Evolutionary conservation across 2,329 filamentous ascomycete genomes (phyloP), one percentile per base, ranked within the genome.

Genomic region (Didymellaceae sp.): DNA sequence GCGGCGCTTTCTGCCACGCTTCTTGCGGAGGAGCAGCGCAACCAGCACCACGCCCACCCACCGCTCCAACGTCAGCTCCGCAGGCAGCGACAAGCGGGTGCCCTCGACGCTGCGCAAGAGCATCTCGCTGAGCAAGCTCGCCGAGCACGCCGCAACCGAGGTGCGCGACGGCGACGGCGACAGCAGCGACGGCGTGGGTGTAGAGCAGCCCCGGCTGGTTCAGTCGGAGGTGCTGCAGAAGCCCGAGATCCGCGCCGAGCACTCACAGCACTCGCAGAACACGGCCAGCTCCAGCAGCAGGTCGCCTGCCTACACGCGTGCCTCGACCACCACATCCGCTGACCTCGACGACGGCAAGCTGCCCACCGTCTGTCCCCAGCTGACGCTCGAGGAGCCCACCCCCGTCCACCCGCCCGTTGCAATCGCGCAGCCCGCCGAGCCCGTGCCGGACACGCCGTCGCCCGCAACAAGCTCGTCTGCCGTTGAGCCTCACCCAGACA

Each of bases 341-440:
- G 45, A 35, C 32, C 16, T n/a, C 11, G n/a, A 16, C 30, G 30
- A 43, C 17, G 20, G 28, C 40, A 18, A 39, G 31, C n/a, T 14
- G 24, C 31, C 37, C 31, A 10, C 17, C 16, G 37, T 11, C 37
- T 48, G 45, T n/a, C 45, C 45, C 31, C 30, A 41, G 17, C 47
- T 73, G 49, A 68, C 62, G 4, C 54, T 74, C 45, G 63, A 74
- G 57, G 63, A 63, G 41, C 70, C 71, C 33, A 72, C 70, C 41
- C 71, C 71, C 35, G 54, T 68, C 38, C 59, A 61, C 21, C 45
- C 54, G 16, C 61, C 63, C n/a, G 39, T 14, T 21, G 46, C 34
- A n/a, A 54, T 59, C 20, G 31, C 34, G 17, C 37, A 33, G 38
- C 38, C 34, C 1, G 37, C 41, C 32, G 45, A 45, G 26, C 39